A percentile compares a stretch with the other conserved stretches of the same genome.
Conservation (phyloP, 768 basidiomycete genomes). For the Lactarius trivialis region DNA sequence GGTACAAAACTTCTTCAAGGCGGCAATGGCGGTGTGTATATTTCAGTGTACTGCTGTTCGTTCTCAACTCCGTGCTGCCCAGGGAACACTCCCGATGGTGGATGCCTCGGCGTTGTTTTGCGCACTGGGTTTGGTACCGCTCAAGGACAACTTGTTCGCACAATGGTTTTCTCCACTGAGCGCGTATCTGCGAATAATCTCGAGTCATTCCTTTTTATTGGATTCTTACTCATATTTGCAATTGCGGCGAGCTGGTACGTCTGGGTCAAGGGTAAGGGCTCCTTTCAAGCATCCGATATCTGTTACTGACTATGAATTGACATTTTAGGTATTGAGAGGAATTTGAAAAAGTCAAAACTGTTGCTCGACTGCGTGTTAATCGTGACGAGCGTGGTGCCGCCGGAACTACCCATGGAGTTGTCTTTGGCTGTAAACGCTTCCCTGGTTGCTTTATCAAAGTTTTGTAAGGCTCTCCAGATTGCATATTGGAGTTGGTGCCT, state of each 20-base stretch:
- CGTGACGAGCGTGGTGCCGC: slow-evolving; percentile 95
- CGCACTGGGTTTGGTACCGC: slow-evolving; percentile 97
- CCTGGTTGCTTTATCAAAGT: slow-evolving; percentile 89
- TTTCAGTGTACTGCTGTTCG: slow-evolving; percentile 25
- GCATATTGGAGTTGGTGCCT: not conserved
- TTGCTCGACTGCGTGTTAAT: slow-evolving; percentile 94
- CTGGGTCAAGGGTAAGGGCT: slow-evolving; percentile 78
- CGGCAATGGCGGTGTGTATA: slow-evolving; percentile 38
- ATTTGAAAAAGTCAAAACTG: slow-evolving; percentile 91
- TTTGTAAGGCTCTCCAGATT: slow-evolving; percentile 45
- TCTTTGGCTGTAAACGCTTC: slow-evolving; percentile 94
- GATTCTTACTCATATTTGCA: slow-evolving; percentile 94
- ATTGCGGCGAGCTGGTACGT: slow-evolving; percentile 98
- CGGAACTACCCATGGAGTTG: slow-evolving; percentile 97
- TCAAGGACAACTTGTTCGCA: slow-evolving; percentile 94
- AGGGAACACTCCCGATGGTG: slow-evolving; percentile 78
- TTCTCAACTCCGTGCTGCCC: not conserved
- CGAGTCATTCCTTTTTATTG: slow-evolving; percentile 96
- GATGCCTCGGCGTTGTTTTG: slow-evolving; percentile 87
- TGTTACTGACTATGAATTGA: not conserved
- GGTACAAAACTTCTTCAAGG: slow-evolving; percentile 97
- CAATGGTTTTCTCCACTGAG: slow-evolving; percentile 99
- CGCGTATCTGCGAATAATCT: slow-evolving; percentile 93
- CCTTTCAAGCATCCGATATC: not conserved
- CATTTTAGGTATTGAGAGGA: slow-evolving; percentile 78